These are phyloP conservation scores for Agapanthus africanus DNA, from an alignment of 106 monocot genomes.

Conservation along the genomic window DNA sequence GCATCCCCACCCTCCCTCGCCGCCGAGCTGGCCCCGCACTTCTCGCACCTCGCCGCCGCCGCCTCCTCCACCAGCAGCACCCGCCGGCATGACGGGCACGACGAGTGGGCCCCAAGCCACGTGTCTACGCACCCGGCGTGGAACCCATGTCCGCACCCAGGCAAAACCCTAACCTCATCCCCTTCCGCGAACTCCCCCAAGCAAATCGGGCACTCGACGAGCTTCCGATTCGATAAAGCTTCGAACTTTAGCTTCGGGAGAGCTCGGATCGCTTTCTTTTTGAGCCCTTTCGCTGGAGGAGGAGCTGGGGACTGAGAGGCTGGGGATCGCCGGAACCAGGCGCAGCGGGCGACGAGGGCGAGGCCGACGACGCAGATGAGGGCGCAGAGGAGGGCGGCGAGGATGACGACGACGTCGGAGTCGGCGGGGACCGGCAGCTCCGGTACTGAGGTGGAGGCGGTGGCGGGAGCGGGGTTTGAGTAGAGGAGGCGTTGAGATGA, in stretches of 20 bases:
- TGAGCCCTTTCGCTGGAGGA: constrained; percentile 17
- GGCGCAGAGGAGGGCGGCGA: constrained; percentile 27
- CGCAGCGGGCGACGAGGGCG: constrained; percentile 30
- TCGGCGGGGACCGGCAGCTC: constrained; percentile 19
- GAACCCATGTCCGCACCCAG: constrained; percentile 28
- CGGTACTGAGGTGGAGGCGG: background rate
- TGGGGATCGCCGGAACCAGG: constrained; percentile 16
- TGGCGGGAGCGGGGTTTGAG: background rate
- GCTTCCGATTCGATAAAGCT: background rate
- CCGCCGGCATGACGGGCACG: constrained; percentile 19
- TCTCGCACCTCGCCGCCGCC: constrained; percentile 3
- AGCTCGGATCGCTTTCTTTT: too few species aligned
- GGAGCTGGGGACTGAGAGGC: background rate
- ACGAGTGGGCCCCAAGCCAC: constrained; percentile 20
- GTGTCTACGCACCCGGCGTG: constrained; percentile 23
- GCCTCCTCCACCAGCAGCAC: constrained; percentile 14
- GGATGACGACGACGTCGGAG: constrained; percentile 30
- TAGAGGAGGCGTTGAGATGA: constrained; percentile 1
- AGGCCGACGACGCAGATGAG: constrained; percentile 31
- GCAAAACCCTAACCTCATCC: constrained; percentile 23
- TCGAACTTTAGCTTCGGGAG: constrained; percentile 16
- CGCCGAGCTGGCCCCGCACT: constrained; percentile 8
- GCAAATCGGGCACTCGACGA: constrained; percentile 39
- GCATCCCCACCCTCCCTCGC: background rate
- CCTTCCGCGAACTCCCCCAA: constrained; percentile 39